These are phyloP conservation scores for Cutaneotrichosporon sp. DNA, from an alignment of 1,284 basidiomycete genomes.

Conservation along the genomic window DNA sequence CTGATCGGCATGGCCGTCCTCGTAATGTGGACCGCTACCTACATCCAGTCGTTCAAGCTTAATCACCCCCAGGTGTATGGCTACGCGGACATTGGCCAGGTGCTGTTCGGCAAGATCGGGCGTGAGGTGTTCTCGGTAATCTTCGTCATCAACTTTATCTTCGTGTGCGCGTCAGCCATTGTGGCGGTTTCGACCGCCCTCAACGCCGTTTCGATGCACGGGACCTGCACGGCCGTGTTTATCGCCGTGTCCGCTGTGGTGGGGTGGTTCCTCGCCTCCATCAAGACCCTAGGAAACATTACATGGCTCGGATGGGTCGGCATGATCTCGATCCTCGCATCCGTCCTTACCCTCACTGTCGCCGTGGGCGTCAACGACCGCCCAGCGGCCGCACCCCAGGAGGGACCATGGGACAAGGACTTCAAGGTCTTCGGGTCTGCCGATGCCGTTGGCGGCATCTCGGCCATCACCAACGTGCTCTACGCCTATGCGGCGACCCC, in stretches of 20 bases:
- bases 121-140: conserved; percentile 10
- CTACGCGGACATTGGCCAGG: conserved; percentile 29
- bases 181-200: conserved; percentile 45
- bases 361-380: conserved; percentile 45
- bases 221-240: conserved; percentile 43
- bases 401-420: conserved; percentile 28
- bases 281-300: conserved; percentile 44
- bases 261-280: conserved; percentile 30
- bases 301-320: conserved; percentile 45
- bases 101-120: conserved; percentile 19
- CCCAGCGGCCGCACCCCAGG: conserved; percentile 33
- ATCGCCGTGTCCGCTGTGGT: conserved; percentile 33
- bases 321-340: conserved; percentile 31
- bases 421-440: conserved; percentile 19
- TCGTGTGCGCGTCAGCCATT: conserved; percentile 24
- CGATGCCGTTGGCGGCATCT: conserved; percentile 39
- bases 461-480: conserved; percentile 38
- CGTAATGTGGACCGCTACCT: conserved; percentile 30
- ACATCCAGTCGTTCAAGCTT: conserved; percentile 33
- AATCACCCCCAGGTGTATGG: conserved; percentile 25
- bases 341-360: conserved; percentile 44
- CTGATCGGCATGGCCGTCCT: conserved; percentile 30
- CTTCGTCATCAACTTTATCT: conserved; percentile 12
- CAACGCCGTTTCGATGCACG: conserved; percentile 45
- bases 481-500: conserved; percentile 37